Evolutionary conservation across 257 asterid genomes (phyloP).

Genomic region (Scutellaria galericulata): DNA sequence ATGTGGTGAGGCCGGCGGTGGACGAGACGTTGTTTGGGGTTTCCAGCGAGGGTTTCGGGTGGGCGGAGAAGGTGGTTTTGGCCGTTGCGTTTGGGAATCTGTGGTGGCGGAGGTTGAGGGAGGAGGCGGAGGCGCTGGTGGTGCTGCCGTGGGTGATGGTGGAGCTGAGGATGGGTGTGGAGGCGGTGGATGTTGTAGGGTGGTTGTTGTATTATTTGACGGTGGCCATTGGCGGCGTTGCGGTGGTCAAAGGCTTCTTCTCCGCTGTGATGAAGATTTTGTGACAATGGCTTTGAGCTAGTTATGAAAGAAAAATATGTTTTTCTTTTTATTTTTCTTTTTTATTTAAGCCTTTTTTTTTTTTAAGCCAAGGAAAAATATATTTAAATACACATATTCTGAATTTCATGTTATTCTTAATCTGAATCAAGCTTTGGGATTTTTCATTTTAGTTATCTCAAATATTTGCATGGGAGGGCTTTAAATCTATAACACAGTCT

Average conservation of each 20-base stretch:
- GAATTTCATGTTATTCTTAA: neutral
- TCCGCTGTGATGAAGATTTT: slow-evolving; percentile 24
- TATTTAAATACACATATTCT: too few species aligned
- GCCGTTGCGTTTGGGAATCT: slow-evolving; percentile 56
- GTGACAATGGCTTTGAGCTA: neutral
- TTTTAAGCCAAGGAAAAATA: too few species aligned
- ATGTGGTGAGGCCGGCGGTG: slow-evolving; percentile 64
- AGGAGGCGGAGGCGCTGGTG: slow-evolving; percentile 68
- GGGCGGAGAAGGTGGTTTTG: slow-evolving; percentile 58
- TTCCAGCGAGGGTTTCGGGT: slow-evolving; percentile 35
- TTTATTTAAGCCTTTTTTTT: too few species aligned
- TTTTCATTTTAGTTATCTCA: too few species aligned
- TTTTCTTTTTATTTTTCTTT: too few species aligned
- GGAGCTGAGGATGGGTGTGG: slow-evolving; percentile 47
- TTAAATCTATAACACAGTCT: too few species aligned
- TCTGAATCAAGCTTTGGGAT: neutral
- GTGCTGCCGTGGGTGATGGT: slow-evolving; percentile 53
- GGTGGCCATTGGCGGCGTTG: slow-evolving; percentile 56
- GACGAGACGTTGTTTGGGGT: slow-evolving; percentile 59
- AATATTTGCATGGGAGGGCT: too few species aligned
- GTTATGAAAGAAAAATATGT: neutral
- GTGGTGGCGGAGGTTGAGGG: slow-evolving; percentile 82
- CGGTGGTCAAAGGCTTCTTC: slow-evolving; percentile 32
- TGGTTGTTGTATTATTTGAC: slow-evolving; percentile 71
- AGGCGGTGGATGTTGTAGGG: slow-evolving; percentile 56